Conservation (phyloP, 192 early-diverging fungal genomes). For the Coemansia erecta region DNA sequence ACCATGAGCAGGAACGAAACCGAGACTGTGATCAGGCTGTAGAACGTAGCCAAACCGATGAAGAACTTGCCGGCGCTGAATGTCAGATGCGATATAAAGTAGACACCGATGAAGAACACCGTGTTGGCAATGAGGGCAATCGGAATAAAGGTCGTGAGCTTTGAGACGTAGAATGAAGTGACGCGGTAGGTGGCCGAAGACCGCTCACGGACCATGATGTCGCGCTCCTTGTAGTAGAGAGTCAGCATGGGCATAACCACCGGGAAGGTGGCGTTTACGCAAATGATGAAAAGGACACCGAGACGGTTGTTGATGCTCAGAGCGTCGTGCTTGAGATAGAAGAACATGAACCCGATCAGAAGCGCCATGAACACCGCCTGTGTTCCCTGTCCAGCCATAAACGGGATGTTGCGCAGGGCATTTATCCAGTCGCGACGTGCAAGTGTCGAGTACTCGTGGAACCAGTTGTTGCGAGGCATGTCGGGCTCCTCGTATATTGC, state of each 20-base stretch:
- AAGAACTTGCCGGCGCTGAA: conserved; percentile 52
- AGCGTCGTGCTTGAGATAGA: conserved; percentile 45
- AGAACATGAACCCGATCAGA: conserved; percentile 61
- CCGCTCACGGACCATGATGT: conserved; percentile 64
- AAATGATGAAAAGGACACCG: conserved; percentile 49
- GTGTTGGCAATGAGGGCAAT: conserved; percentile 33
- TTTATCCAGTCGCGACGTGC: conserved; percentile 54
- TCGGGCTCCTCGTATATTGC: conserved; percentile 11
- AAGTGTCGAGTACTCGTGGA: conserved; percentile 54
- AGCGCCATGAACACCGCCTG: conserved; percentile 51
- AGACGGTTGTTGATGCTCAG: conserved; percentile 52
- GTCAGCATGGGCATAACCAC: conserved; percentile 57
- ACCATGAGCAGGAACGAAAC: conserved; percentile 38
- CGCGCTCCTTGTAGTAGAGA: conserved; percentile 49
- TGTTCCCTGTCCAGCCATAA: conserved; percentile 29
- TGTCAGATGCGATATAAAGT: conserved; percentile 45
- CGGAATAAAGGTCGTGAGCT: conserved; percentile 56
- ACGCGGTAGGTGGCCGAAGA: conserved; percentile 64
- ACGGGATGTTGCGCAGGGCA: conserved; percentile 38
- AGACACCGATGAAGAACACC: conserved; percentile 46
- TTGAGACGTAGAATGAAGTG: conserved; percentile 62
- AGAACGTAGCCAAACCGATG: conserved; percentile 42
- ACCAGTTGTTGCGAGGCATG: conserved; percentile 54
- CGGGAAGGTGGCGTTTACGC: conserved; percentile 57
- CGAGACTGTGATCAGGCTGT: conserved; percentile 33